Conservation (phyloP, 208 protist species). For the Leishmania braziliensis region DNA sequence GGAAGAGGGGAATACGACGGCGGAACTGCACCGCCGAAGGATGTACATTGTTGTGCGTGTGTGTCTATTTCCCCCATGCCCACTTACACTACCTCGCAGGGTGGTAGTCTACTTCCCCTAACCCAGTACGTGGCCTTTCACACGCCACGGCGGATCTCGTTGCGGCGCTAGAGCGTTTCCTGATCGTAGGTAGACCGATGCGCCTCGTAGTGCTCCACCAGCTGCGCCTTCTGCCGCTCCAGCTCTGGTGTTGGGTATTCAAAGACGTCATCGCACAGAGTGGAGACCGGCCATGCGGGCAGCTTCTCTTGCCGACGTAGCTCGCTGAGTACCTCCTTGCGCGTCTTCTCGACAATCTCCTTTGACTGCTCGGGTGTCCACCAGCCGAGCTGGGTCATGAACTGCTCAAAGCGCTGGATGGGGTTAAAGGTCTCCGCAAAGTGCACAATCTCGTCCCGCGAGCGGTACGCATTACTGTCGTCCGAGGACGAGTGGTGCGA, state of each 20-base stretch:
- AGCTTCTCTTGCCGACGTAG: conserved; percentile 73
- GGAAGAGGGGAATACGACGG: neutral
- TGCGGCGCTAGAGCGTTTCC: conserved; percentile 35
- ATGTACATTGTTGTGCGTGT: neutral
- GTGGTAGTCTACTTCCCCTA: too few relatives aligned
- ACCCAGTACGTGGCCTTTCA: neutral
- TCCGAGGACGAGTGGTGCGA: conserved; percentile 97
- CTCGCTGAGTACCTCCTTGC: conserved; percentile 56
- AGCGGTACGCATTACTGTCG: conserved; percentile 93
- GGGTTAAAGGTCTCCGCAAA: conserved; percentile 58
- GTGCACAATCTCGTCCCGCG: conserved; percentile 60
- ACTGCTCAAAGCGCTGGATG: conserved; percentile 74
- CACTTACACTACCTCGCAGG: neutral
- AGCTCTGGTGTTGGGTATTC: conserved; percentile 57
- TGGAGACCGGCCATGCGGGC: conserved; percentile 57
- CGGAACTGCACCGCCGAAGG: neutral
- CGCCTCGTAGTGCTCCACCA: conserved; percentile 58
- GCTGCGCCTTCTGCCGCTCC: conserved; percentile 44
- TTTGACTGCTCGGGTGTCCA: conserved; percentile 62
- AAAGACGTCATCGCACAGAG: conserved; percentile 64
- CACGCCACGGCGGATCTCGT: neutral
- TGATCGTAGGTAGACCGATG: conserved; percentile 57
- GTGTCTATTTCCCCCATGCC: neutral
- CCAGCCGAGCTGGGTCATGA: conserved; percentile 52
- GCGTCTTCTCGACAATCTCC: conserved; percentile 42